Conservation (phyloP, 2,329 filamentous ascomycete species). For the Aspergillus melleus region DNA sequence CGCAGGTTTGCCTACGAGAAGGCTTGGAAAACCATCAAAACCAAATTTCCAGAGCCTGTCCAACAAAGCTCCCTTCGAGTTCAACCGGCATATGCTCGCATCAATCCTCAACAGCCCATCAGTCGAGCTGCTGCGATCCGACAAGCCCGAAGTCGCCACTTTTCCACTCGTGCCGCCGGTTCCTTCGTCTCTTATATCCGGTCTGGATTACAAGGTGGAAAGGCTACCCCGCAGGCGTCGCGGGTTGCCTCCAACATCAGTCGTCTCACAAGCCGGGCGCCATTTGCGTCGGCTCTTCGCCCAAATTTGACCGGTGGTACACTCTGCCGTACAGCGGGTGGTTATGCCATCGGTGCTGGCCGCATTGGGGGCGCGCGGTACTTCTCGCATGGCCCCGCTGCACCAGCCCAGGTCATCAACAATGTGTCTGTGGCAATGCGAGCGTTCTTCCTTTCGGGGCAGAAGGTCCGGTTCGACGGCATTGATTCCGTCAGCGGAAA, state of each 20-base stretch:
- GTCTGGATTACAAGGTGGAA: conserved; percentile 46
- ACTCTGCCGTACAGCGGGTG: conserved; percentile 79
- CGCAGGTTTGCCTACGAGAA: conserved; percentile 50
- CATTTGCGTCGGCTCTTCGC: conserved; percentile 83
- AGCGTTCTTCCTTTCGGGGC: conserved; percentile 87
- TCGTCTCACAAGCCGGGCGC: conserved; percentile 71
- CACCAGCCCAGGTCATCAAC: conserved; percentile 85
- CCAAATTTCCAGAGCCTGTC: conserved; percentile 43
- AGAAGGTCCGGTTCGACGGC: conserved; percentile 85
- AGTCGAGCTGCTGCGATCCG: conserved; percentile 63
- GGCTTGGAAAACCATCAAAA: conserved; percentile 44
- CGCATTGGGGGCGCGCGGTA: conserved; percentile 72
- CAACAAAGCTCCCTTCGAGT: conserved; percentile 49
- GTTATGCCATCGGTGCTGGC: conserved; percentile 75
- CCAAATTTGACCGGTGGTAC: conserved; percentile 90
- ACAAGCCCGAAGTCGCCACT: conserved; percentile 64
- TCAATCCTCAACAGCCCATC: conserved; percentile 57
- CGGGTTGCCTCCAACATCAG: conserved; percentile 57
- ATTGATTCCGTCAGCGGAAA: conserved; percentile 66
- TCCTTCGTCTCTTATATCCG: conserved; percentile 54
- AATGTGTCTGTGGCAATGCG: conserved; percentile 94
- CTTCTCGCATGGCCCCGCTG: conserved; percentile 84
- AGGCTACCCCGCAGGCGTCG: conserved; percentile 57
- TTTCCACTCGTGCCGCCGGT: conserved; percentile 54
- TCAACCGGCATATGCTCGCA: conserved; percentile 61